Percentiles rank a stretch among this genome's conserved stretches.
Evolutionary conservation across 2,329 filamentous ascomycete genomes (phyloP).

Genomic region (Epichloe sibirici): DNA sequence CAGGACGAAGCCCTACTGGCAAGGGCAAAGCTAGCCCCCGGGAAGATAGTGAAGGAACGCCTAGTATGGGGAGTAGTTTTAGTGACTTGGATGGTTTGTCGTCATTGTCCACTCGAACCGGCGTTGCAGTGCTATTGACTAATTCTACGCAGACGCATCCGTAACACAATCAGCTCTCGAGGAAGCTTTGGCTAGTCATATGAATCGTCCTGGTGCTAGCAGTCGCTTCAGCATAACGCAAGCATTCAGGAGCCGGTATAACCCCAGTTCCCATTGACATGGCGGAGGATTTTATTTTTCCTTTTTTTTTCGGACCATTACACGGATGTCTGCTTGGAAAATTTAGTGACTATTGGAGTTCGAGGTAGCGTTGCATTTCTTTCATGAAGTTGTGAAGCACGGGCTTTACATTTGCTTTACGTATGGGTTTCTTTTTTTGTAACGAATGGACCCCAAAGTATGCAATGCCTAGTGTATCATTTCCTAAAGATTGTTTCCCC

Average conservation of each 20-base stretch:
- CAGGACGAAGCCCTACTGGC: conserved; percentile 38
- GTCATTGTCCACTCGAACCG: neutral
- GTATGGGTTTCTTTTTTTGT: neutral
- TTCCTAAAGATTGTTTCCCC: neutral
- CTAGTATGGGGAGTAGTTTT: conserved; percentile 76
- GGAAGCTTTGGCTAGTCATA: conserved; percentile 54
- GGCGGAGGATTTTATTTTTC: neutral
- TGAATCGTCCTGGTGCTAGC: conserved; percentile 22
- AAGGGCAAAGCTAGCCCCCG: conserved; percentile 39
- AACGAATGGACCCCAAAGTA: neutral
- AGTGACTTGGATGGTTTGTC: conserved; percentile 65
- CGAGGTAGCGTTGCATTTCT: neutral
- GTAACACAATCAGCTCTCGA: conserved; percentile 72
- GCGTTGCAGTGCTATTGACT: conserved; percentile 1
- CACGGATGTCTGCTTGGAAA: neutral
- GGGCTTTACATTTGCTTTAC: neutral
- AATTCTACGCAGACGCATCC: conserved; percentile 48
- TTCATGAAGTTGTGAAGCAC: neutral
- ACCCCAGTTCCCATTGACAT: conserved; percentile 23
- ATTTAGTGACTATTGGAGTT: neutral
- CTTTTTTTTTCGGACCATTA: neutral
- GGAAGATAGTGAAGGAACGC: conserved; percentile 60
- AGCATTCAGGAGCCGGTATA: conserved; percentile 50
- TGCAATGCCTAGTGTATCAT: neutral
- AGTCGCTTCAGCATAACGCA: conserved; percentile 56